Percentiles rank a stretch among this genome's conserved stretches.
Evolutionary conservation across 2,329 filamentous ascomycete genomes (phyloP).

Genomic region (Cercospora sp.): DNA sequence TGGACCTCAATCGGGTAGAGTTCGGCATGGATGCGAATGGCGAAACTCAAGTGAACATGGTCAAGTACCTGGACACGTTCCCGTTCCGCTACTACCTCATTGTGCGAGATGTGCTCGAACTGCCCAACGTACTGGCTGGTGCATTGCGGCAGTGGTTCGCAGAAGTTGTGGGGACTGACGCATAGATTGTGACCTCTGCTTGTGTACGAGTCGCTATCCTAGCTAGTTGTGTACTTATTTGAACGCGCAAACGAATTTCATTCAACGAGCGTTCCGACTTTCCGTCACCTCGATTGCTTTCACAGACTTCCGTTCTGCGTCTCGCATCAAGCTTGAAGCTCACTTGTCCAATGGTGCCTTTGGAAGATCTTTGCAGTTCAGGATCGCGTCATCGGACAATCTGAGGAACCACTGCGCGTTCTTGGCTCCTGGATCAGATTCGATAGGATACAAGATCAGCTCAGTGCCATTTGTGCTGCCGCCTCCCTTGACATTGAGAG

Average conservation of each 20-base stretch:
- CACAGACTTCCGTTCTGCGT: too few relatives aligned
- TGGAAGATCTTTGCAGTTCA: too few relatives aligned
- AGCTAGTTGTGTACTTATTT: too few relatives aligned
- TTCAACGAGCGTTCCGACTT: too few relatives aligned
- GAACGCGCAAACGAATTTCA: too few relatives aligned
- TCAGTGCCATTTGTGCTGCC: background rate
- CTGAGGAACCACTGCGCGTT: background rate
- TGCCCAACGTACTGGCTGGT: constrained; percentile 83
- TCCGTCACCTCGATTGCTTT: too few relatives aligned
- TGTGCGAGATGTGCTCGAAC: constrained; percentile 85
- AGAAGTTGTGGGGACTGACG: too few relatives aligned
- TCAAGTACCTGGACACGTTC: constrained; percentile 91
- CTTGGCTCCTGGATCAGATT: background rate
- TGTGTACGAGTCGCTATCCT: too few relatives aligned
- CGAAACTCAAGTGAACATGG: constrained; percentile 71
- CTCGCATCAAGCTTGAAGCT: too few relatives aligned
- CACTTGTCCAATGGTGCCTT: too few relatives aligned
- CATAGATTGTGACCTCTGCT: too few relatives aligned
- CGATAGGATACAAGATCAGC: background rate
- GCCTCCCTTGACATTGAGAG: background rate
- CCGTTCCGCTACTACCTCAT: constrained; percentile 97
- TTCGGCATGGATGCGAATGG: constrained; percentile 70
- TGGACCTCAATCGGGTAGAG: constrained; percentile 84
- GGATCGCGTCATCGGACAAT: background rate
- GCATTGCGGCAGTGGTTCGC: constrained; percentile 96